Evolutionary conservation across 768 basidiomycete genomes (phyloP).

Genomic region (Termitomyces sp.): DNA sequence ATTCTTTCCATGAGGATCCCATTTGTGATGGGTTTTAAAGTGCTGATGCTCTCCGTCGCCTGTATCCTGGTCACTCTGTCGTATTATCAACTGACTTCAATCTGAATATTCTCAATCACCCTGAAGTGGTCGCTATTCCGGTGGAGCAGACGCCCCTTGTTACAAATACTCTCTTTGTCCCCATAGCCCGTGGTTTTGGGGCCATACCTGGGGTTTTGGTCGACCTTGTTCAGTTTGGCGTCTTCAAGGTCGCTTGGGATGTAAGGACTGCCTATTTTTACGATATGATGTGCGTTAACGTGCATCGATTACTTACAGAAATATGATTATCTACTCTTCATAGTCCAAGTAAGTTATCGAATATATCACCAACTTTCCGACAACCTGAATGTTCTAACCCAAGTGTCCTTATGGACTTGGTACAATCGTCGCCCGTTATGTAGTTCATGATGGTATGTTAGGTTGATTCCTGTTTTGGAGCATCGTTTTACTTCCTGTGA

Average conservation of each 20-base stretch:
- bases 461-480: neutral
- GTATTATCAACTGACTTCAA: conserved; percentile 48
- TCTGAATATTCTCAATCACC: conserved; percentile 50
- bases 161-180: conserved; percentile 46
- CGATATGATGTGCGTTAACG: neutral
- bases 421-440: conserved; percentile 35
- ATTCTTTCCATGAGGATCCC: neutral
- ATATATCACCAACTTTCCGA: conserved; percentile 4
- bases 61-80: conserved; percentile 64
- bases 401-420: conserved; percentile 34
- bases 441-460: conserved; percentile 57
- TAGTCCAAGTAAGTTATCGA: conserved; percentile 40
- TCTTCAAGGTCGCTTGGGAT: conserved; percentile 58
- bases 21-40: conserved; percentile 18
- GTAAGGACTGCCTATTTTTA: conserved; percentile 32
- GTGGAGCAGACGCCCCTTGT: conserved; percentile 50
- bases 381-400: neutral
- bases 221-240: conserved; percentile 51
- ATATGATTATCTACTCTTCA: conserved; percentile 56
- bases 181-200: conserved; percentile 41
- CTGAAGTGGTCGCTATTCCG: conserved; percentile 44
- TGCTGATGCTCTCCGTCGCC: conserved; percentile 46
- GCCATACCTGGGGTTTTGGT: conserved; percentile 50
- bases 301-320: conserved; percentile 33
- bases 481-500: neutral